phyloP scores from a whole-genome alignment of 495 filamentous ascomycete genomes.

The Xylaria nigripes region DNA sequence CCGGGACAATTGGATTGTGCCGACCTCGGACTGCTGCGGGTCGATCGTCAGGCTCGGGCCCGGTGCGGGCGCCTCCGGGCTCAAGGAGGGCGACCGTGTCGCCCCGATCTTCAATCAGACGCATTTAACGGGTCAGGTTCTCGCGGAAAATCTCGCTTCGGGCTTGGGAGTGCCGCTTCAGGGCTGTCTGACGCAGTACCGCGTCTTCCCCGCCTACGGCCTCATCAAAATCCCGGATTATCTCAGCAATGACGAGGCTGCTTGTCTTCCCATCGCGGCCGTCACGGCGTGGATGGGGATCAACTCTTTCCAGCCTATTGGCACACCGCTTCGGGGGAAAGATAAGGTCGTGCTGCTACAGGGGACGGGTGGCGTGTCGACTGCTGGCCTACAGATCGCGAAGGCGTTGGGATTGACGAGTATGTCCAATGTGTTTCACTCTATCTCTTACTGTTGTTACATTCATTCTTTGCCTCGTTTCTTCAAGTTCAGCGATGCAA shows the following conservation, averaged over 20 bases:
- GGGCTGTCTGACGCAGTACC: constrained; percentile 37
- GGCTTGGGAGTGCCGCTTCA: constrained; percentile 31
- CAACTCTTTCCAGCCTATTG: constrained; percentile 37
- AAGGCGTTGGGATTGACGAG: constrained; percentile 32
- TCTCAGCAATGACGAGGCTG: constrained; percentile 34
- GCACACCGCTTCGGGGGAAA: constrained; percentile 11
- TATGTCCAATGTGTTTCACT: constrained; percentile 13
- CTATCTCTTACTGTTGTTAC: background rate
- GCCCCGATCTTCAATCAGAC: constrained; percentile 35
- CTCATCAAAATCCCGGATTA: constrained; percentile 34
- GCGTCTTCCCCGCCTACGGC: constrained; percentile 31
- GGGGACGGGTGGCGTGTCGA: constrained; percentile 36
- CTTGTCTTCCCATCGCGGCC: constrained; percentile 35
- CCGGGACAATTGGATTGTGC: constrained; percentile 23
- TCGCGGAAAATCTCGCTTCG: constrained; percentile 23
- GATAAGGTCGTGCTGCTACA: constrained; percentile 32
- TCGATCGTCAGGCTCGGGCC: constrained; percentile 24
- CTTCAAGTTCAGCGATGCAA: background rate
- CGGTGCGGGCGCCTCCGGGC: constrained; percentile 8
- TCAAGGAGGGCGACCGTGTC: constrained; percentile 35
- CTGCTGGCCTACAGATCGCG: constrained; percentile 34
- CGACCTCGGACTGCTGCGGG: constrained; percentile 40
- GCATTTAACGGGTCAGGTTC: constrained; percentile 34
- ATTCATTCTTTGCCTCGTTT: background rate
- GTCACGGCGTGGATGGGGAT: constrained; percentile 43